Evolutionary conservation across 2,329 filamentous ascomycete genomes (phyloP), one percentile per base, ranked within the genome.

Genomic region (Calonectria honghensis): DNA sequence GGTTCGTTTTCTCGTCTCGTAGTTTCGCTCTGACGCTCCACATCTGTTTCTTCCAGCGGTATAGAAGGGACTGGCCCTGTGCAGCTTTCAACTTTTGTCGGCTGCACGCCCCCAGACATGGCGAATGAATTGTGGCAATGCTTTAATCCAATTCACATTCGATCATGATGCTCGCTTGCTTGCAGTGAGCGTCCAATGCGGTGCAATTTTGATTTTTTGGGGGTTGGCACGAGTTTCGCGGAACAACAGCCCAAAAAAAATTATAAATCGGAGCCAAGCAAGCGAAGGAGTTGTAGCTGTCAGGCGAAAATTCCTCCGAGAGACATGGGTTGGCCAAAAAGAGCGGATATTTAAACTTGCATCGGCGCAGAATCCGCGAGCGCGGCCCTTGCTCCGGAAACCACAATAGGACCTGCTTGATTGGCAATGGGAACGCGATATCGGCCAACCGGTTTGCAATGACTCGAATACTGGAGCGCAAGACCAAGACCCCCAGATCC

Each of bases 341-440:
- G 41, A 65, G 20, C n/a, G 9, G 45, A 48, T 6, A n/a, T 50
- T 45, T 32, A 32, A n/a, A 10, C 39, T 41, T 63, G 61, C 61
- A 65, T 65, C 61, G 61, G 61, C 20, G 61, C 31, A 65, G 61
- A 50, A 50, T 50, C 57, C 57, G 57, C 24, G 37, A 63, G 6
- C 57, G 32, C 57, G 57, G 57, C 37, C 35, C n/a, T 37, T 63
- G 57, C 57, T 50, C 41, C 61, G 61, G 50, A 4, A 24, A 35
- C 39, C 16, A 65, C 27, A 29, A 48, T 35, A 13, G 41, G 41
- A n/a, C n/a, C 3, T 32, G 39, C 39, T 35, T 65, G 29, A 50
- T 50, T 50, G 41, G 61, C 41, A 65, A 32, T 13, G 16, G 16
- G 39, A 63, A 63, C 61, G 39, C 61, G 61, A 65, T 27, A 65